Conservation (phyloP, 805 yeast genomes). For the Pichia exigua region DNA sequence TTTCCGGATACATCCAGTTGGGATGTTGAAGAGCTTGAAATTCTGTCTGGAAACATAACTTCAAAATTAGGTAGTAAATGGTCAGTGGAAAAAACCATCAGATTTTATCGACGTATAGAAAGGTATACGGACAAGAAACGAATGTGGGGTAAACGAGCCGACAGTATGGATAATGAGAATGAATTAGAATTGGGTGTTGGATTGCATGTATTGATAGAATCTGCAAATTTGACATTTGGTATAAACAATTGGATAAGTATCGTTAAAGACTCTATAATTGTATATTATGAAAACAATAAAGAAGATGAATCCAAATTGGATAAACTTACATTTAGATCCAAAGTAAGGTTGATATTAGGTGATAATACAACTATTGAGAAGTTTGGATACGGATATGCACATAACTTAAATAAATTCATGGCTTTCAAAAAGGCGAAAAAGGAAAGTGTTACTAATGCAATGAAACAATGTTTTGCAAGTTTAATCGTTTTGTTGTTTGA, state of each 20-base stretch:
- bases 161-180: constrained; percentile 2
- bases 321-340: constrained; percentile 11
- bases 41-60: constrained; percentile 13
- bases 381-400: constrained; percentile 34
- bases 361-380: constrained; percentile 37
- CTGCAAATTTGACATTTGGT: constrained; percentile 45
- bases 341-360: constrained; percentile 31
- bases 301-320: background rate
- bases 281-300: background rate
- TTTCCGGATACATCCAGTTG: constrained; percentile 16
- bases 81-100: constrained; percentile 19
- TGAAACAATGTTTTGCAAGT: constrained; percentile 34
- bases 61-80: constrained; percentile 21
- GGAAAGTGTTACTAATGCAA: constrained; percentile 40
- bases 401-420: constrained; percentile 26
- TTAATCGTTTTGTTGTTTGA: constrained; percentile 26
- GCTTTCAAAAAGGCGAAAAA: constrained; percentile 36
- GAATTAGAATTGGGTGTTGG: constrained; percentile 12
- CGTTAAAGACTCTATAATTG: background rate
- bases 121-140: background rate
- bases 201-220: constrained; percentile 20
- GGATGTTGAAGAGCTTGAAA: constrained; percentile 20
- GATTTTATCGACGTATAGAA: constrained; percentile 10
- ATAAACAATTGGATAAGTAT: constrained; percentile 40
- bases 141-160: constrained; percentile 4